Evolutionary conservation across 1,284 basidiomycete genomes (phyloP).

Genomic region (Boletus smithii): DNA sequence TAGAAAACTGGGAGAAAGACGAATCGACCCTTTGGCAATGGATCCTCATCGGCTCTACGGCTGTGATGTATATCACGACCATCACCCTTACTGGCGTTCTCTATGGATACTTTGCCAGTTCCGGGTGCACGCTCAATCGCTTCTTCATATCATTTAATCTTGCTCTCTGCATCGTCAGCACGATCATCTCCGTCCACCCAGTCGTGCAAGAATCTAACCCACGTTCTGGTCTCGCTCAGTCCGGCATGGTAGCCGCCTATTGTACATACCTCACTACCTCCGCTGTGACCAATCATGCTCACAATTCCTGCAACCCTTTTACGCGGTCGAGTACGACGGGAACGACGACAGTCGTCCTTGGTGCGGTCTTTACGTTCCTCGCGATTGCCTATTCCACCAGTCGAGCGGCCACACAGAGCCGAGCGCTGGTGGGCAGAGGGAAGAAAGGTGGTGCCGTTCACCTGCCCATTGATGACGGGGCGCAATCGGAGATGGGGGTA

Average conservation of each 20-base stretch:
- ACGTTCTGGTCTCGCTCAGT: constrained; percentile 91
- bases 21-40: constrained; percentile 94
- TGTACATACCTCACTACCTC: constrained; percentile 96
- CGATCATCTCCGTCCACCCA: constrained; percentile 82
- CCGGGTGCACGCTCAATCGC: constrained; percentile 85
- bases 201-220: constrained; percentile 92
- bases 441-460: constrained; percentile 63
- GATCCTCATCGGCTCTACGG: constrained; percentile 92
- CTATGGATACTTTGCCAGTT: constrained; percentile 88
- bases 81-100: constrained; percentile 85
- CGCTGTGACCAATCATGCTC: constrained; percentile 89
- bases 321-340: constrained; percentile 68
- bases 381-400: constrained; percentile 98
- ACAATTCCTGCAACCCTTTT: constrained; percentile 87
- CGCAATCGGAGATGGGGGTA: constrained; percentile 64
- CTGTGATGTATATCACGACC: constrained; percentile 80
- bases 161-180: constrained; percentile 75
- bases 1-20: constrained; percentile 91
- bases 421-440: constrained; percentile 79
- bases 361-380: constrained; percentile 94
- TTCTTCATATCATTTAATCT: constrained; percentile 97
- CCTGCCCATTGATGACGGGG: constrained; percentile 53
- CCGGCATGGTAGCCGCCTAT: constrained; percentile 95
- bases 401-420: constrained; percentile 92
- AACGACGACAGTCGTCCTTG: constrained; percentile 86